These are phyloP conservation scores for Hypoxylon sp. DNA, from an alignment of 2,329 filamentous ascomycete species.

Conservation along the genomic window DNA sequence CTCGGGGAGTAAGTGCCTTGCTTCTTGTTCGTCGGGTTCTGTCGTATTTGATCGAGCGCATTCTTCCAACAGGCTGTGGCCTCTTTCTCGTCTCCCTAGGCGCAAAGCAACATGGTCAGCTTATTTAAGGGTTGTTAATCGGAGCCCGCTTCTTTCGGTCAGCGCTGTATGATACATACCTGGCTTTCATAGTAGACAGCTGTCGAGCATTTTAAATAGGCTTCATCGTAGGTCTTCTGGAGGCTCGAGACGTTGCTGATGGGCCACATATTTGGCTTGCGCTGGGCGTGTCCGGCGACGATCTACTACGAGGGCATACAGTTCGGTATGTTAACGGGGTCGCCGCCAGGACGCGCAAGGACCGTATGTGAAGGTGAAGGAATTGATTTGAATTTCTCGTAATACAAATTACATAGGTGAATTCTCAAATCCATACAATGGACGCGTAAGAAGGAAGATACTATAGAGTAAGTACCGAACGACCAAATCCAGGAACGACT, in stretches of 20 bases:
- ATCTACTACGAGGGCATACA: constrained; percentile 21
- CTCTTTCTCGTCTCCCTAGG: constrained; percentile 87
- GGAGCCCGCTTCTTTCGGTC: not conserved
- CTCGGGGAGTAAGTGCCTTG: constrained; percentile 74
- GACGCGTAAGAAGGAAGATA: constrained; percentile 13
- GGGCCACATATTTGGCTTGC: constrained; percentile 57
- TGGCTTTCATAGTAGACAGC: constrained; percentile 96
- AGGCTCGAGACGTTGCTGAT: constrained; percentile 72
- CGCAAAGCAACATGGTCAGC: constrained; percentile 6
- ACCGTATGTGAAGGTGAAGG: constrained; percentile 5
- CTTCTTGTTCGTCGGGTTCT: constrained; percentile 80
- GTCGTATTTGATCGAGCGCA: constrained; percentile 87
- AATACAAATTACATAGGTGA: constrained; percentile 9
- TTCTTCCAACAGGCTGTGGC: constrained; percentile 89
- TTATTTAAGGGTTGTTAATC: not conserved
- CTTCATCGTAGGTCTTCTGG: constrained; percentile 98
- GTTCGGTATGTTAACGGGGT: constrained; percentile 17
- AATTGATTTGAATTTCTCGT: constrained; percentile 10
- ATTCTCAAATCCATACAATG: constrained; percentile 3
- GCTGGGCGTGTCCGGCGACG: constrained; percentile 19
- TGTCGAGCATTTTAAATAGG: constrained; percentile 92
- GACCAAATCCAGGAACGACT: constrained; percentile 21
- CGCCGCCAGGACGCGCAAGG: constrained; percentile 9
- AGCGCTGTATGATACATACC: constrained; percentile 57
- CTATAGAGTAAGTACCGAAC: constrained; percentile 5